Evolutionary conservation across 2,329 filamentous ascomycete genomes (phyloP).

Genomic region (Microsporum ferrugineum): DNA sequence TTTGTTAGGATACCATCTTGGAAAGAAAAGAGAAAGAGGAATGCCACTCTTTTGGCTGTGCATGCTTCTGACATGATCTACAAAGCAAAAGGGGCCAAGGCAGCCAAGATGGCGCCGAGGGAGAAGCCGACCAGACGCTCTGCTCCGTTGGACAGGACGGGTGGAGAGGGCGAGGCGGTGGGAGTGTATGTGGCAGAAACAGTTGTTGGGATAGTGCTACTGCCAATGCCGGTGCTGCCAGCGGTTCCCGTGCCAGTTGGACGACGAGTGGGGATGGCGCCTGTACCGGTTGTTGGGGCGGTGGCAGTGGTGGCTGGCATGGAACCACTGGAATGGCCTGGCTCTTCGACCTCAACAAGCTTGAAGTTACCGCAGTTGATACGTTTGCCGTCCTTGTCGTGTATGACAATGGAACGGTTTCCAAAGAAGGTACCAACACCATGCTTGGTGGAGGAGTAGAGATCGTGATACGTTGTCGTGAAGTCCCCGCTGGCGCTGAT

Average conservation of each 20-base stretch:
- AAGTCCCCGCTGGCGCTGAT: slow-evolving; percentile 38
- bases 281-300: not conserved
- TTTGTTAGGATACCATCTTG: not conserved
- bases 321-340: not conserved
- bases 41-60: not conserved
- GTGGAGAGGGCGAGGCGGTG: not conserved
- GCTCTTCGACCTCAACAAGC: slow-evolving; percentile 5
- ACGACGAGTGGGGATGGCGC: not conserved
- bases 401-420: slow-evolving; percentile 44
- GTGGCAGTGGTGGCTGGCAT: not conserved
- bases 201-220: not conserved
- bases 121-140: not conserved
- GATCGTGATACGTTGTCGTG: slow-evolving; percentile 34
- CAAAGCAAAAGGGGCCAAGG: not conserved
- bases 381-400: slow-evolving; percentile 39
- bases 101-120: not conserved
- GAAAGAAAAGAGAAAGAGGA: not conserved
- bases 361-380: slow-evolving; percentile 48
- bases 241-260: not conserved
- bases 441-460: slow-evolving; percentile 37
- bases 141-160: not conserved
- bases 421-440: slow-evolving; percentile 40
- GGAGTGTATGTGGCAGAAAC: not conserved
- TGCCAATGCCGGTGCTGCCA: not conserved
- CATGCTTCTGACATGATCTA: not conserved